phyloP scores from a whole-genome alignment of 1,284 basidiomycete genomes.

The Apiotrichum mycotoxinovorans region DNA sequence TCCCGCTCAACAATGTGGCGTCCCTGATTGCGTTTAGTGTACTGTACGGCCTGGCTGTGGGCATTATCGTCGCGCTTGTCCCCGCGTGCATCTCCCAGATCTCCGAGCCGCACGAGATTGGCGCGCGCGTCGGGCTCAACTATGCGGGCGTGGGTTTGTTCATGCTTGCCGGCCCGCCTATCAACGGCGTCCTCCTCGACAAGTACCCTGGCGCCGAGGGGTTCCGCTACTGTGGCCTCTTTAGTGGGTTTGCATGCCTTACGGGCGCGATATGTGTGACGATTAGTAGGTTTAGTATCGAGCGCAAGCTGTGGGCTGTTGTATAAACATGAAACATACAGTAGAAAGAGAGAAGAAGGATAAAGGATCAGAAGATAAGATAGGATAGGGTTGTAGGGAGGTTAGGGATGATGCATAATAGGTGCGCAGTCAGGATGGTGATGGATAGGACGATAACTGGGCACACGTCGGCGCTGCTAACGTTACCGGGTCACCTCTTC shows the following conservation, averaged over 20 bases:
- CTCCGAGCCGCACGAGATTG: slow-evolving; percentile 24
- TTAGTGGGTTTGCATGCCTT: not conserved
- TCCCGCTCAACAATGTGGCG: slow-evolving; percentile 17
- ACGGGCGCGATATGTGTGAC: not conserved
- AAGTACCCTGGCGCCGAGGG: slow-evolving; percentile 10
- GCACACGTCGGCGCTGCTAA: no score
- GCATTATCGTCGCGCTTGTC: slow-evolving; percentile 29
- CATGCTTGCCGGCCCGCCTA: slow-evolving; percentile 40
- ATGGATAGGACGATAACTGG: no score
- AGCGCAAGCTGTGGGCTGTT: not conserved
- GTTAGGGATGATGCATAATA: no score
- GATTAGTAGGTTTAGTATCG: not conserved
- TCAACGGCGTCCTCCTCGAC: slow-evolving; percentile 38
- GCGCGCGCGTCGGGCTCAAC: slow-evolving; percentile 26
- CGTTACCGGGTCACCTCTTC: no score
- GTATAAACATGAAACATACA: no score
- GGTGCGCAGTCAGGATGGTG: no score
- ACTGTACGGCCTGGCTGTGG: slow-evolving; percentile 41
- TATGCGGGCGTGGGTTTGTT: slow-evolving; percentile 28
- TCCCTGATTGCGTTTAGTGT: slow-evolving; percentile 38
- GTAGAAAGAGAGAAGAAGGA: no score
- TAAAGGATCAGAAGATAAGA: no score
- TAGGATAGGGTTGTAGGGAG: no score
- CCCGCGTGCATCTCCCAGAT: slow-evolving; percentile 26
- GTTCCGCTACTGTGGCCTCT: not conserved